Evolutionary conservation across 805 yeast genomes (phyloP).

Genomic region (Wickerhamiella bombiphila): DNA sequence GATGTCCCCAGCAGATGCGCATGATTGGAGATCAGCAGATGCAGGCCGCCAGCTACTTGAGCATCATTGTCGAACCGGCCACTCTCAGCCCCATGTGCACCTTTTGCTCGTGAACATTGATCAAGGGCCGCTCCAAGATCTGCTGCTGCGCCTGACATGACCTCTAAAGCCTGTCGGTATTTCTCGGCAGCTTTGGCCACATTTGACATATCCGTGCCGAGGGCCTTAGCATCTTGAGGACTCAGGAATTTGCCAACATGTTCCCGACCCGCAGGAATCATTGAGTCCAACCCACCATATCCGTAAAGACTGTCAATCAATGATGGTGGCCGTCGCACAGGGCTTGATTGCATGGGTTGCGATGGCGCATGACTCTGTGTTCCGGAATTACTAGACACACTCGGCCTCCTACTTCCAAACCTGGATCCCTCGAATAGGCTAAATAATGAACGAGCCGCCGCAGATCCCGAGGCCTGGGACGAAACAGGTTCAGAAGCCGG

Average conservation of each 20-base stretch:
- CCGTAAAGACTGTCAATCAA: constrained; percentile 11
- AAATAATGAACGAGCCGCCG: not conserved
- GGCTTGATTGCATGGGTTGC: too few species aligned
- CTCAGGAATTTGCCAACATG: constrained; percentile 3
- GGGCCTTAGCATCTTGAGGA: constrained; percentile 4
- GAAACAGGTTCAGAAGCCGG: too few species aligned
- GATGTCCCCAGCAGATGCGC: constrained; percentile 52
- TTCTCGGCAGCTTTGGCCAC: constrained; percentile 33
- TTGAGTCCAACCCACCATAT: constrained; percentile 13
- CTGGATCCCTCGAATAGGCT: not conserved
- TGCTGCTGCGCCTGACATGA: constrained; percentile 45
- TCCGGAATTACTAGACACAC: not conserved
- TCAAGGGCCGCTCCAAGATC: constrained; percentile 62
- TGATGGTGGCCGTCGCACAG: constrained; percentile 2
- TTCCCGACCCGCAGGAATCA: constrained; percentile 5
- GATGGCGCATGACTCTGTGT: too few species aligned
- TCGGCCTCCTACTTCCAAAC: not conserved
- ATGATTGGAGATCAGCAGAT: constrained; percentile 61
- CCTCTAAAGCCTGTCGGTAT: constrained; percentile 33
- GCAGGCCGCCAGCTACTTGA: constrained; percentile 60
- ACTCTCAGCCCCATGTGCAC: constrained; percentile 17
- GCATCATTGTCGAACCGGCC: constrained; percentile 40
- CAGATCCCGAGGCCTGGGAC: too few species aligned
- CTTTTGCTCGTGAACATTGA: constrained; percentile 44
- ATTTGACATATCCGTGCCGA: constrained; percentile 22